phyloP scores from a whole-genome alignment of 345 rosid species.

The Acer yangbiense region DNA sequence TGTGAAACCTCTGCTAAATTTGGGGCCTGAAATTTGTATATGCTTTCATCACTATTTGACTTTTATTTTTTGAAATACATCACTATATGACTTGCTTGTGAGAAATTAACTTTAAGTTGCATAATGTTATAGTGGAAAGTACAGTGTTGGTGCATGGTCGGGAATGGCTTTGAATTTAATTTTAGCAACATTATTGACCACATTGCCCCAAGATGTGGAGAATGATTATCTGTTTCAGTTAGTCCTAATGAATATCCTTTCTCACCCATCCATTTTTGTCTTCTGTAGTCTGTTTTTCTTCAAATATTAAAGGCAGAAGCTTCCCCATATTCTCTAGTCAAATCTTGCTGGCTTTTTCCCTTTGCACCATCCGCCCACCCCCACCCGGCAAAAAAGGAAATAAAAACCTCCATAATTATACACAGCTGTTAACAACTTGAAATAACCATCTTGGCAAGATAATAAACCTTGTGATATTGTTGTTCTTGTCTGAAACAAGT shows the following conservation, averaged over 20 bases:
- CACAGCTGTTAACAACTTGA: not conserved
- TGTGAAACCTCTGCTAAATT: not conserved
- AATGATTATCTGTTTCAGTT: not conserved
- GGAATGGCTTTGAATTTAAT: not conserved
- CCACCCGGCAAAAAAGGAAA: not conserved
- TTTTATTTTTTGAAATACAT: too few species aligned
- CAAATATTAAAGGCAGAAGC: not conserved
- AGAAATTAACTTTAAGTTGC: not conserved
- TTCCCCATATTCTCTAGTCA: not conserved
- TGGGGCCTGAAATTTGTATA: not conserved
- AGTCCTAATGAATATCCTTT: not conserved
- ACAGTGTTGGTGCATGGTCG: not conserved
- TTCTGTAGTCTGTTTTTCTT: constrained; percentile 1
- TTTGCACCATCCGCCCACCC: not conserved
- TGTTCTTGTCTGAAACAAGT: not conserved
- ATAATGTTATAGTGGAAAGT: not conserved
- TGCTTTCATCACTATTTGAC: not conserved
- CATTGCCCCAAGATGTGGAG: not conserved
- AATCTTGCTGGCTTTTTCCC: not conserved
- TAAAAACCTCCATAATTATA: not conserved
- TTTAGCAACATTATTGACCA: not conserved
- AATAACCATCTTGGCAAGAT: not conserved
- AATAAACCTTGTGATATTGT: not conserved
- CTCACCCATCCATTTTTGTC: not conserved
- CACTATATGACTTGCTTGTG: not conserved